Base-by-base conservation (phyloP, 2,329 filamentous ascomycete species). In the Shiraia sp. region DNA sequence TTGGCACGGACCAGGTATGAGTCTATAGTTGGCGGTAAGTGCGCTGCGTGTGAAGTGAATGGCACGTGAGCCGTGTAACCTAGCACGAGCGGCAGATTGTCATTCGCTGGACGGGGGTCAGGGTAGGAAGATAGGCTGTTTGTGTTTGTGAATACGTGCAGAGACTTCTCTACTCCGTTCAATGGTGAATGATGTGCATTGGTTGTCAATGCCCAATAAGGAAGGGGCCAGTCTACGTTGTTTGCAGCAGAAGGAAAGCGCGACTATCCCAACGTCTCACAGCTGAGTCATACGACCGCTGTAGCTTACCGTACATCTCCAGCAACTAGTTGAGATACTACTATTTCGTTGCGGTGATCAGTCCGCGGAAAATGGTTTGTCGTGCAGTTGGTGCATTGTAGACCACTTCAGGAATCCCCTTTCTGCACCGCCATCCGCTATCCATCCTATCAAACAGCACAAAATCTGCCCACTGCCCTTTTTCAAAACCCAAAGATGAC, bases 331-430 rank as follows among this genome's bases (percentile, higher is more conserved):
- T 28, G 14, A n/a, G 26, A 19, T 8, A 15, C 17, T 7, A 2
- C 23, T 16, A 40, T 9, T 29, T 7, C 13, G 12, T 29, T n/a
- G 17, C 22, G 10, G 51, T 40, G 4, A 49, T 59, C 34, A 64
- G 25, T 16, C 67, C 66, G 10, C 38, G 42, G 19, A 55, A 55
- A 6, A 69, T 51, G 3, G 66, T 69, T 49, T 61, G 57, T 40
- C 66, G 52, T 25, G 32, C 44, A 16, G 55, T 25, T n/a, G 66
- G 59, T 24, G 68, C 63, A 49, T 77, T 73, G 40, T 75, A 76
- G 6, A 77, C 69, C n/a, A 69, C 65, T 46, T 76, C 72, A 24
- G 56, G 57, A 14, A 77, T 63, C 36, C 57, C 71, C 52, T 62
- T 70, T 41, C 71, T 63, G 32, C 63, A 70, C 31, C 68, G 59